phyloP scores from a whole-genome alignment of 1,139 yeast genomes.

The Diutina mesorugosa region DNA sequence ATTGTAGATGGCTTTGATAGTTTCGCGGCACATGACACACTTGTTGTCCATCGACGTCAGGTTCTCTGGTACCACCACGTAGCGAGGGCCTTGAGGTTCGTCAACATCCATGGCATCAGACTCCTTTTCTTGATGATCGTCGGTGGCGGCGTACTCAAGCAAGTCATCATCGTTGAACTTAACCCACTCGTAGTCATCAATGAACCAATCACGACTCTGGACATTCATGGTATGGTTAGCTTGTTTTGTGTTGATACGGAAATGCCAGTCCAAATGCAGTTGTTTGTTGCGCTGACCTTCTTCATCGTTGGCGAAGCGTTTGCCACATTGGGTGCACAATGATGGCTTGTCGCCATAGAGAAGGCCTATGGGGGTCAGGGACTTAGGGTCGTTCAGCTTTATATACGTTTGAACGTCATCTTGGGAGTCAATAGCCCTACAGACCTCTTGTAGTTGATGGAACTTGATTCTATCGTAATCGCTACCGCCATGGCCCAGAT shows the following conservation, averaged over 20 bases:
- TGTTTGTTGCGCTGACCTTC: constrained; percentile 44
- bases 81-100: constrained; percentile 9
- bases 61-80: constrained; percentile 61
- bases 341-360: constrained; percentile 55
- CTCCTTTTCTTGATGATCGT: background rate
- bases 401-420: constrained; percentile 25
- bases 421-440: constrained; percentile 2
- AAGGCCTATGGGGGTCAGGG: constrained; percentile 12
- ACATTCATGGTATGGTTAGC: constrained; percentile 28
- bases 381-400: constrained; percentile 17
- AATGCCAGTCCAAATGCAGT: constrained; percentile 89
- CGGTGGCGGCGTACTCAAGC: constrained; percentile 16
- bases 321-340: constrained; percentile 86
- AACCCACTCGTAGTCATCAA: constrained; percentile 65
- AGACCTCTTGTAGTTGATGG: constrained; percentile 16
- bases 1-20: constrained; percentile 65
- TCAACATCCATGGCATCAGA: constrained; percentile 5
- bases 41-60: constrained; percentile 54
- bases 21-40: constrained; percentile 85
- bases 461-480: constrained; percentile 14
- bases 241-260: constrained; percentile 73
- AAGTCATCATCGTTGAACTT: constrained; percentile 52
- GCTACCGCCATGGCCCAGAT: constrained; percentile 10
- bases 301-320: constrained; percentile 56
- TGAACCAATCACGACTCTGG: constrained; percentile 75